These are phyloP conservation scores for Eutypella sp. DNA, from an alignment of 2,329 filamentous ascomycete species.

Conservation along the genomic window DNA sequence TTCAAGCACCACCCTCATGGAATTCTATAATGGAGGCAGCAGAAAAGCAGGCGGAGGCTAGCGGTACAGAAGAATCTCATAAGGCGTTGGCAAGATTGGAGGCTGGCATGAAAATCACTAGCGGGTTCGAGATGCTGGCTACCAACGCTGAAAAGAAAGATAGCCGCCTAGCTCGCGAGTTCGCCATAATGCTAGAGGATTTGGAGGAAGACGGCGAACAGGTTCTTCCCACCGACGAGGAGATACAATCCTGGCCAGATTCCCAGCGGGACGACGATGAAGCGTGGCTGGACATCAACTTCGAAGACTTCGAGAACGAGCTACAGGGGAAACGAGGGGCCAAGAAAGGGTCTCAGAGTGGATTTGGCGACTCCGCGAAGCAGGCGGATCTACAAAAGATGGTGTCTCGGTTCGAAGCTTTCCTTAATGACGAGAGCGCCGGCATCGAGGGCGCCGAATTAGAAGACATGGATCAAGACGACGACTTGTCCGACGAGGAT, in stretches of 20 bases:
- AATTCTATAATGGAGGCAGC: conserved; percentile 29
- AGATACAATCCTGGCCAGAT: conserved; percentile 67
- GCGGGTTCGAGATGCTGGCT: conserved; percentile 85
- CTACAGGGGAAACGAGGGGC: conserved; percentile 48
- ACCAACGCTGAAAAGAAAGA: conserved; percentile 62
- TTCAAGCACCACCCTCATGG: conserved; percentile 58
- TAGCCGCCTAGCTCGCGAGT: conserved; percentile 65
- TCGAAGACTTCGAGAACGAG: conserved; percentile 81
- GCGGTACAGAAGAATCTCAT: conserved; percentile 16
- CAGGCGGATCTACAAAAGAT: conserved; percentile 82
- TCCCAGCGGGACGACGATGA: conserved; percentile 70
- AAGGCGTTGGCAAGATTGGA: conserved; percentile 45
- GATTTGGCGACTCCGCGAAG: conserved; percentile 61
- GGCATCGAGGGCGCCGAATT: conserved; percentile 74
- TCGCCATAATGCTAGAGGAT: conserved; percentile 72
- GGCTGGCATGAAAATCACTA: conserved; percentile 82
- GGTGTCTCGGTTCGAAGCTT: conserved; percentile 87
- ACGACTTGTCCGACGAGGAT: conserved; percentile 46
- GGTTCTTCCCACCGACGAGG: conserved; percentile 62
- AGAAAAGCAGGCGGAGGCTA: conserved; percentile 14
- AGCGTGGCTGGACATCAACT: conserved; percentile 88
- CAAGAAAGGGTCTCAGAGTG: conserved; percentile 20
- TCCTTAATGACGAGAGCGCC: conserved; percentile 80
- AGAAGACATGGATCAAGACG: conserved; percentile 65
- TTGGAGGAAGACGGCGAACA: conserved; percentile 64